Base-by-base conservation (phyloP, 2,329 filamentous ascomycete genomes). In the Botrytis sinoallii region DNA sequence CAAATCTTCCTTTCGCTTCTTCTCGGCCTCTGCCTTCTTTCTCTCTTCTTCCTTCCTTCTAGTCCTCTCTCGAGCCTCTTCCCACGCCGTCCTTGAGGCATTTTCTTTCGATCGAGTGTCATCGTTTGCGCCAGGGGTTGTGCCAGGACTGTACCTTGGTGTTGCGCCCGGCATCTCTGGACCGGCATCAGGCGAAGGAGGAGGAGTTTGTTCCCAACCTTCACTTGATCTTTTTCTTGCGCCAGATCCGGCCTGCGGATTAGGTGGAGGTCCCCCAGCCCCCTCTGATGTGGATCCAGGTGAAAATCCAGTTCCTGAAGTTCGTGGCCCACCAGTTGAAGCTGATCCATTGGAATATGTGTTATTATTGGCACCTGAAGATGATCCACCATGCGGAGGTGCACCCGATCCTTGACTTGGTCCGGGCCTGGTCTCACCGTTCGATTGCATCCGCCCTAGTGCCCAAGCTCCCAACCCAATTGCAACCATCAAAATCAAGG, bases 391-490 rank as follows among this genome's bases (percentile, higher is more conserved):
- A 67, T 67, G 66, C 35, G 74, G 74, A 68, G 74, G 74, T 32
- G 71, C 67, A 72, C 67, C 73, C 52, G 78, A 74, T 44, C 73
- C 75, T 61, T 74, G 75, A 73, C 81, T 77, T 48, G 64, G 64
- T 59, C 63, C 81, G 72, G 81, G 79, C 42, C 81, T 80, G 7
- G 81, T 75, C n/a, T 82, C 80, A 72, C 82, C 67, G 86, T 85
- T 63, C 67, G 64, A 78, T 87, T 91, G 89, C 74, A 87, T 89
- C 79, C 90, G 88, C 25, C 92, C 93, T 77, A 91, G 85, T 3
- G 91, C 89, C 94, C 94, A 97, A 5, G 92, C 93, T 14, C 89
- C 91, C 42, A 96, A 84, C 8, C 91, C 94, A 40, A 97, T 91
- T 9, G 89, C 89, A 22, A 93, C 82, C 40, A 94, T 86, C 44